These are phyloP conservation scores for Hondaea fermentalgiana DNA, from an alignment of 108 stramenopile genomes.

Conservation along the genomic window DNA sequence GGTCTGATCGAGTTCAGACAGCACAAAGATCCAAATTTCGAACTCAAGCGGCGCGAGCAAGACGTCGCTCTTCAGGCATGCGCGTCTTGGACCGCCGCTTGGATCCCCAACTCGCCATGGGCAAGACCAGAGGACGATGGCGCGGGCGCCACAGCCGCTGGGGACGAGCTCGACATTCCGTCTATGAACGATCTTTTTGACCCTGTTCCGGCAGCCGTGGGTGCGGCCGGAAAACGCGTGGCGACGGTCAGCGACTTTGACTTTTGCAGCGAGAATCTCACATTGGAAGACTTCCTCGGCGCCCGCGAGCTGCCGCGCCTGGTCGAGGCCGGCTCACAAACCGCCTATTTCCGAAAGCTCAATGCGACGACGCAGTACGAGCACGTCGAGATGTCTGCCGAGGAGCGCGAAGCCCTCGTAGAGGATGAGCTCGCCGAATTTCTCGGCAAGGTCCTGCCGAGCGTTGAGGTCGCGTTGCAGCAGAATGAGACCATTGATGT, in stretches of 20 bases:
- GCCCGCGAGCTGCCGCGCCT: not conserved
- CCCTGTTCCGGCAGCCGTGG: conserved; percentile 26
- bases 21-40: conserved; percentile 41
- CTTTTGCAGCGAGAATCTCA: not conserved
- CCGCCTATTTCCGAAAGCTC: conserved; percentile 42
- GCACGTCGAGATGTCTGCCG: not conserved
- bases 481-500: conserved; percentile 63
- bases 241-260: not conserved
- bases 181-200: not conserved
- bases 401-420: not conserved
- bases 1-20: conserved; percentile 41
- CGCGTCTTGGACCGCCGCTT: not conserved
- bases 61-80: conserved; percentile 30
- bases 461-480: conserved; percentile 51
- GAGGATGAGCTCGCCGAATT: conserved; percentile 12
- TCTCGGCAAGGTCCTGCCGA: conserved; percentile 20
- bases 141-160: conserved; percentile 22
- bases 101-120: conserved; percentile 11
- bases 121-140: conserved; percentile 28
- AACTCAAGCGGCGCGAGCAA: conserved; percentile 32
- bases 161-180: not conserved
- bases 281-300: not conserved
- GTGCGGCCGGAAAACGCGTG: conserved; percentile 8
- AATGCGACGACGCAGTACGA: conserved; percentile 47
- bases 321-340: conserved; percentile 36